Conservation (phyloP, 2,329 filamentous ascomycete genomes). For the Nemania abortiva region DNA sequence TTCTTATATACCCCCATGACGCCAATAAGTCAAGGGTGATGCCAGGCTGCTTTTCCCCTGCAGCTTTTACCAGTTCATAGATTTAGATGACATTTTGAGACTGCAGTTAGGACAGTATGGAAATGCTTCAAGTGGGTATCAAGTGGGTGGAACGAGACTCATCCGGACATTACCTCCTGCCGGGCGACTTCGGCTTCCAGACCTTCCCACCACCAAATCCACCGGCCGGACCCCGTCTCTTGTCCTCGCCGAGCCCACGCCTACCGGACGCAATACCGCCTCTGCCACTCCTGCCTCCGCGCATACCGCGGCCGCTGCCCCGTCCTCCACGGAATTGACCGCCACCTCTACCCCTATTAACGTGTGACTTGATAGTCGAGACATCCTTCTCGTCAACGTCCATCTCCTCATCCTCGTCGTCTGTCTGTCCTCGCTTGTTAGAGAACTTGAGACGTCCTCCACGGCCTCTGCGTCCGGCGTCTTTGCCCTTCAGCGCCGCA, state of each 20-base stretch:
- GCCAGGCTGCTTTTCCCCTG: not conserved
- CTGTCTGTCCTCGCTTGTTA: constrained; percentile 67
- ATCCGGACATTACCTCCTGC: constrained; percentile 44
- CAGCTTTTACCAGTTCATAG: constrained; percentile 11
- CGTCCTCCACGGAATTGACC: constrained; percentile 44
- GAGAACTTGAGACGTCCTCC: constrained; percentile 79
- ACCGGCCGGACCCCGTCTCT: constrained; percentile 57
- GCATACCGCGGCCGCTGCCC: constrained; percentile 41
- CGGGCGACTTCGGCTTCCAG: constrained; percentile 56
- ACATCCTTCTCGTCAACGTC: constrained; percentile 64
- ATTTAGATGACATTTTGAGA: not conserved
- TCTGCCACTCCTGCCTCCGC: constrained; percentile 52
- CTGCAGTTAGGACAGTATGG: not conserved
- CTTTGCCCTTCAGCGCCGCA: constrained; percentile 75
- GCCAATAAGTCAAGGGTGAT: constrained; percentile 29
- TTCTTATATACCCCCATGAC: constrained; percentile 31
- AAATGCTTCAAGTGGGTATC: constrained; percentile 37
- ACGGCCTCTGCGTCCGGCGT: constrained; percentile 72
- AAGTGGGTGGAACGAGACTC: constrained; percentile 12
- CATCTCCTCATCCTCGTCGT: constrained; percentile 65
- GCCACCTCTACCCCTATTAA: constrained; percentile 52
- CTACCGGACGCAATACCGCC: constrained; percentile 59
- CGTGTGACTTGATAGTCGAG: constrained; percentile 64
- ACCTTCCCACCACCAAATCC: constrained; percentile 53
- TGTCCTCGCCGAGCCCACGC: constrained; percentile 65